Evolutionary conservation across 768 basidiomycete genomes (phyloP), one percentile per base, ranked within the genome.

Genomic region (Polyporus arcularius): DNA sequence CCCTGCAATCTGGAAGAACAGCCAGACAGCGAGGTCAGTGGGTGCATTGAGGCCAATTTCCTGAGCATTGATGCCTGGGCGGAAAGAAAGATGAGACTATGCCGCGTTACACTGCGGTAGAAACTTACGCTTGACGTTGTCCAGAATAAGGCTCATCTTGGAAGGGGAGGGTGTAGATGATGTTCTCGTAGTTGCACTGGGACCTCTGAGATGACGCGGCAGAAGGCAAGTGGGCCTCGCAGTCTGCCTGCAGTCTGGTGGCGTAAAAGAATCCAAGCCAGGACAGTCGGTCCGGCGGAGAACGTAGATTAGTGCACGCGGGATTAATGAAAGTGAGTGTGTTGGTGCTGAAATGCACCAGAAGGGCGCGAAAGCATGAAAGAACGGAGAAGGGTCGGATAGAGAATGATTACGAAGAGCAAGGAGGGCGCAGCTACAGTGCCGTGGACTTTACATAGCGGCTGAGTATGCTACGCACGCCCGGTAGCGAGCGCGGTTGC

Each of bases 1-100:
- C 55, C 76, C 73, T 62, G 82, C 69, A 31, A 82, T 74, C 54
- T 81, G 77, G 65, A 81, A 76, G 66, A 76, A 76, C 26, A 80
- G 76, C 76, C 77, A 82, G 35, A 74, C 63, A 31, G 73, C 66
- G 31, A 80, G 69, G 51, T 77, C 68, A 21, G 69, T 58, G 32
- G 66, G 63, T 30, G 70, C 72, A 48, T 55, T 51, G n/a, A 60
- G 49, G 12, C 72, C 67, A 49, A 71, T 64, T 21, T 69, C 67
- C 14, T 67, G 56, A 31, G 67, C 62, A 45, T 64, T 57, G 39
- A 69, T 63, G 43, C 71, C 73, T 74, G 40, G 4, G 15, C 7
- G n/a, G 30, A 30, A 14, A 12, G 31, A 10, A 41, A 28, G 2
- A 48, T 42, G 15, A n/a, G 18, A 49, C 38, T 10, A 11, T 10